Percentiles rank a stretch among this genome's conserved stretches.
phyloP scores from a whole-genome alignment of 768 basidiomycete genomes.

The Lactifluus hygrophoroides region DNA sequence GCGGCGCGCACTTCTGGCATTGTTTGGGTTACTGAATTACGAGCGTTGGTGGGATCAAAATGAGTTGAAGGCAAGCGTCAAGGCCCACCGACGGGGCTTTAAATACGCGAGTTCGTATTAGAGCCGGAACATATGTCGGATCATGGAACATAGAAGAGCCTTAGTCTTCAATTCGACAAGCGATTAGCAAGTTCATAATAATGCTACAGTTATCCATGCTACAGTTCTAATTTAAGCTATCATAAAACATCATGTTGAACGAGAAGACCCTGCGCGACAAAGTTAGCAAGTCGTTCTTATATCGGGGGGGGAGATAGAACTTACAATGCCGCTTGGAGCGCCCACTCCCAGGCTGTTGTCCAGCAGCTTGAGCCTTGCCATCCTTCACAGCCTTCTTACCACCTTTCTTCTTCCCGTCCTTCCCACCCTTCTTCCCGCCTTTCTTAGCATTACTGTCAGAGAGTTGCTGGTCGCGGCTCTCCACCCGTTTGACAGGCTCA shows the following conservation, averaged over 20 bases:
- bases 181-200: too few species aligned
- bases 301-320: not conserved
- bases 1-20: slow-evolving; percentile 4
- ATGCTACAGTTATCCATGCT: not conserved
- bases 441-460: too few species aligned
- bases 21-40: too few species aligned
- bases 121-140: not conserved
- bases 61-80: too few species aligned
- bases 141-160: too few species aligned
- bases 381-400: not conserved
- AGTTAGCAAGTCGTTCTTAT: not conserved
- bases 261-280: slow-evolving; percentile 1
- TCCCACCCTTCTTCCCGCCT: not conserved
- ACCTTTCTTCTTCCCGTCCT: not conserved
- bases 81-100: too few species aligned
- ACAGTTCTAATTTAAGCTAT: too few species aligned
- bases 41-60: not conserved
- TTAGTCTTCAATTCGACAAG: too few species aligned
- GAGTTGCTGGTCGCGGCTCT: too few species aligned
- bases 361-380: too few species aligned
- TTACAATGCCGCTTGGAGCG: not conserved
- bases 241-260: not conserved
- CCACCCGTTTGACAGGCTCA: not conserved
- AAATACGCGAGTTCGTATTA: too few species aligned
- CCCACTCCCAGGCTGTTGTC: too few species aligned